A percentile compares a stretch with the other conserved stretches of the same genome.
phyloP scores from a whole-genome alignment of 805 yeast species.

The Wickerhamomyces chaumierensis region DNA sequence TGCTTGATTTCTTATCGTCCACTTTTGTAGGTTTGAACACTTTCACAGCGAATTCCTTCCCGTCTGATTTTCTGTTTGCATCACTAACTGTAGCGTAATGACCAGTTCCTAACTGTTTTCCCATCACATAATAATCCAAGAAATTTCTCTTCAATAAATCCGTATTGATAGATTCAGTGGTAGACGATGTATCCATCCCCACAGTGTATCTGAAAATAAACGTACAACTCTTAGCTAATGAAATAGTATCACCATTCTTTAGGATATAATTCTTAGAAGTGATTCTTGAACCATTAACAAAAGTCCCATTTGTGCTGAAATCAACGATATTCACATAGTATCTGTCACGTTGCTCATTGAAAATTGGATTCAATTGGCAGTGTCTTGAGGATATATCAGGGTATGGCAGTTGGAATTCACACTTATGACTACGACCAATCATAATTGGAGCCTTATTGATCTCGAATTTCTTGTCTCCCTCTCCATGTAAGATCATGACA shows the following conservation, averaged over 20 bases:
- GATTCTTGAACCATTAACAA: slow-evolving; percentile 45
- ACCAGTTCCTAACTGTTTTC: slow-evolving; percentile 59
- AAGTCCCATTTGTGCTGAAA: slow-evolving; percentile 51
- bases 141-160: slow-evolving; percentile 25
- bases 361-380: slow-evolving; percentile 37
- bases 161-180: slow-evolving; percentile 7
- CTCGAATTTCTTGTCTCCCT: not conserved
- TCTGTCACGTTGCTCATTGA: slow-evolving; percentile 23
- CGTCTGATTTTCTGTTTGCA: slow-evolving; percentile 45
- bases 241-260: slow-evolving; percentile 52
- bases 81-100: slow-evolving; percentile 78
- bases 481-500: not conserved
- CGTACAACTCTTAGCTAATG: slow-evolving; percentile 43
- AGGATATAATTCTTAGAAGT: slow-evolving; percentile 34
- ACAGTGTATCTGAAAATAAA: slow-evolving; percentile 35
- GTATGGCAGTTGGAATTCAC: slow-evolving; percentile 44
- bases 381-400: slow-evolving; percentile 58
- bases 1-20: slow-evolving; percentile 27
- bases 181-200: slow-evolving; percentile 8
- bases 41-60: slow-evolving; percentile 60
- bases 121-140: slow-evolving; percentile 38
- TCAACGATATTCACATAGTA: slow-evolving; percentile 40
- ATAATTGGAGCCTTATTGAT: slow-evolving; percentile 7
- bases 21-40: slow-evolving; percentile 49
- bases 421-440: slow-evolving; percentile 48